Conservation (phyloP, 192 early-diverging fungal genomes). For the Umbelopsis sp. region DNA sequence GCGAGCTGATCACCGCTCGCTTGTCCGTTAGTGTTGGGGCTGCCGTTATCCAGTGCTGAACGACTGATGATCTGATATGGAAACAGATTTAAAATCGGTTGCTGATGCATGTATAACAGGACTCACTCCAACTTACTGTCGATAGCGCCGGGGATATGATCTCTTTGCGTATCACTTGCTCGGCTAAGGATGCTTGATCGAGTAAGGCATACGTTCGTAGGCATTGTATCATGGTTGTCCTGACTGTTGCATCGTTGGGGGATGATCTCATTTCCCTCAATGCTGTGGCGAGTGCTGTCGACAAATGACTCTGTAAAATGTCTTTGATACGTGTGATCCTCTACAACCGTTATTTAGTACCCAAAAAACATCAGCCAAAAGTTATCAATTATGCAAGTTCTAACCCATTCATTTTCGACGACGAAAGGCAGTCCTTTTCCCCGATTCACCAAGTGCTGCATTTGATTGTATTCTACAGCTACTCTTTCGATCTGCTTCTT, state of each 20-base stretch:
- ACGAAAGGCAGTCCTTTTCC: constrained; percentile 70
- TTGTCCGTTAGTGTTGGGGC: neutral
- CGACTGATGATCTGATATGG: neutral
- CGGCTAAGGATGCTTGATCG: constrained; percentile 68
- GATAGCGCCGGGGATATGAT: constrained; percentile 57
- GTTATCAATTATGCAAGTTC: neutral
- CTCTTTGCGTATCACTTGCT: constrained; percentile 61
- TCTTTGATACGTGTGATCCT: constrained; percentile 75
- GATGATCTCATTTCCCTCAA: constrained; percentile 38
- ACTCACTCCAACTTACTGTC: constrained; percentile 42
- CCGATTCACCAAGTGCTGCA: constrained; percentile 71
- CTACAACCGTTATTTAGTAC: constrained; percentile 28
- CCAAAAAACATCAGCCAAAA: neutral
- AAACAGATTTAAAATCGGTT: neutral
- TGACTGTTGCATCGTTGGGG: constrained; percentile 36
- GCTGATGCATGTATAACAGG: neutral
- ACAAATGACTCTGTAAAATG: constrained; percentile 62
- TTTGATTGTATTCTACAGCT: constrained; percentile 84
- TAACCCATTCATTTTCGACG: constrained; percentile 75
- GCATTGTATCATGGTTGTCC: constrained; percentile 63
- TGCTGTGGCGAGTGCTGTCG: constrained; percentile 56
- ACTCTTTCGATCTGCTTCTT: constrained; percentile 78
- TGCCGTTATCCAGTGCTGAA: neutral
- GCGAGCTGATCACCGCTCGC: constrained; percentile 42
- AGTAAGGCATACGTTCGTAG: constrained; percentile 76